Base-by-base conservation (phyloP, 192 early-diverging fungal genomes). In the Coemansia brasiliensis region DNA sequence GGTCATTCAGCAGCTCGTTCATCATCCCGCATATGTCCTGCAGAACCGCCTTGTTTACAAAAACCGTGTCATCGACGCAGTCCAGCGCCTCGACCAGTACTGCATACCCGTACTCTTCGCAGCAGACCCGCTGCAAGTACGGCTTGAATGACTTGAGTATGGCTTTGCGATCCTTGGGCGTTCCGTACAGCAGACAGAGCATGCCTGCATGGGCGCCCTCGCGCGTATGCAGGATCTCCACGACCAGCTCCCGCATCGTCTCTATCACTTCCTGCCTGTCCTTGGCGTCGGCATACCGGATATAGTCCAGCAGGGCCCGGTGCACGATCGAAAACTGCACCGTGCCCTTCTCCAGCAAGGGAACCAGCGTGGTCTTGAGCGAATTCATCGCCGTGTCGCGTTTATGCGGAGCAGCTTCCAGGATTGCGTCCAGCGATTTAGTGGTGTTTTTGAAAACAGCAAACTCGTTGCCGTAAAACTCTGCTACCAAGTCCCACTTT, bases 401-500 rank as follows among this genome's bases (percentile, higher is more conserved):
- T 61, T 75, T 71, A 56, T 68, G 46, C 57, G 73, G 73, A 32
- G 58, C 22, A 22, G 39, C 16, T 9, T 63, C 69, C 18, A 98
- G 73, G 37, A 96, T 82, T 4, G 53, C 59, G 44, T 74, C 72
- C 12, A 80, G 12, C 10, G 59, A 55, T 12, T 42, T 39, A 22
- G 9, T 42, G 1, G 42, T 22, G 39, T 37, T 41, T 85, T 87
- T 91, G 69, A 94, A 96, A 20, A 97, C 59, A 3, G 89, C 84
- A 79, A 89, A 93, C 67, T 97, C 94, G 11, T 86, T 88, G 42
- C 94, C 94, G 71, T 95, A 97, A 65, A 98, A 92, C 81, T 98
- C 94, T 48, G 91, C 86, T 46, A 93, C 83, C 61, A 98, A 73
- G 15, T 74, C 67, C 42, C 79, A 79, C 38, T 88, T 66, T 69